Evolutionary conservation across 306 rosid genomes (phyloP), one percentile per base, ranked within the genome.

Genomic region (Trichosanthes truncata): DNA sequence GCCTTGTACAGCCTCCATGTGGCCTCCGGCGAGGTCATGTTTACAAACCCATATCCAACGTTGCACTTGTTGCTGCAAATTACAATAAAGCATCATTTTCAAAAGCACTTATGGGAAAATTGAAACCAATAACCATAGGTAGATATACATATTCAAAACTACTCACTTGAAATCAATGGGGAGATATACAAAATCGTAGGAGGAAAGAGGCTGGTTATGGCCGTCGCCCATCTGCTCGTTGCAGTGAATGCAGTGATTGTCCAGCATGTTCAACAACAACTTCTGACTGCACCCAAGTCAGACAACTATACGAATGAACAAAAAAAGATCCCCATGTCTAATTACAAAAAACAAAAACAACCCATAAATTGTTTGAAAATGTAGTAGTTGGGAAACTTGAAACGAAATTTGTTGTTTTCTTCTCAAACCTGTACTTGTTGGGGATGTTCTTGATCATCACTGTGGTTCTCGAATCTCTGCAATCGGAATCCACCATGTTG

Each of bases 391-490:
- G n/a, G 62, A 51, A 17, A n/a, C 25, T 55, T 55, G 60, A 59
- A 59, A 25, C 41, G 11, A 62, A 38, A 18, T 66, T 9, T 20
- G 48, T 38, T 67, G 17, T 38, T 73, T 46, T 73, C 53, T 45
- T 45, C 53, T 26, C 86, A 31, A 10, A 91, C 98, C 97, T 95
- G 93, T 95, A 95, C 77, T 95, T 95, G 68, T 95, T 95, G 53
- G 98, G 98, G 73, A 95, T 95, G 93, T 95, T 95, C 81, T 92
- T 95, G 65, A 95, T 92, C 98, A 95, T 95, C 43, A 92, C 89
- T 26, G 98, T 95, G 14, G 97, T 95, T 82, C 98, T 86, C 15
- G 88, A 68, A 80, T 95, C 98, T 71, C 83, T 80, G 56, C 80
- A 60, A 43, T 78, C 80, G 25, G 80, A 78, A 21, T 78, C 74